Evolutionary conservation across 2,329 filamentous ascomycete species (phyloP), one percentile per base, ranked within the genome.

Genomic region (Diaporthe batatas): DNA sequence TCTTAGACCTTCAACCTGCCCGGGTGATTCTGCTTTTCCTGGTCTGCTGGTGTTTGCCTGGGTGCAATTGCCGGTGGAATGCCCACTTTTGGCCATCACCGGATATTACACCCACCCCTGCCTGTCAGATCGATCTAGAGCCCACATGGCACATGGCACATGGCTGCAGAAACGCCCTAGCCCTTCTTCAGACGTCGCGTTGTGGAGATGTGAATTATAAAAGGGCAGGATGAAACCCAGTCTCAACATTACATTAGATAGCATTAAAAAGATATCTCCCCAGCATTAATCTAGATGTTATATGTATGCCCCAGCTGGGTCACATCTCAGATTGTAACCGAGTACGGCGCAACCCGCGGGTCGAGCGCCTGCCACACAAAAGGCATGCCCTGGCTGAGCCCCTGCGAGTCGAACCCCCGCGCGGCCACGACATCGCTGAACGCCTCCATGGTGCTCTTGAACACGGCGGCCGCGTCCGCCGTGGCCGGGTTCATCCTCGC

Each of bases 321-420:
- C 5, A 29, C 29, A 29, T 29, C 34, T 70, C 23, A 77, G 10
- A 76, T 59, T 6, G 71, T 72, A 8, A 75, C 34, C 23, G 72
- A 76, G 42, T 75, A 77, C 11, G 76, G 76, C 34, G 71, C 75
- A 4, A 75, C 72, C 10, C 72, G 74, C 1, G 76, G 76, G 55
- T 77, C 75, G 53, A 77, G 49, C 14, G 72, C 76, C 70, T 74
- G 74, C 76, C 80, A 87, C 1, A 87, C 58, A 74, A 86, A 86
- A 8, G 86, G 86, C 85, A 86, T 86, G 2, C 84, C 85, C 73
- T 83, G 80, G 75, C 80, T 82, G 57, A 87, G 78, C 0, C 85
- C 86, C 6, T 83, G 59, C 3, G 71, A 72, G 73, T 84, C 84
- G 77, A 88, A 87, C 0, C 29, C 74, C n/a, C 84, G 80, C 7